Evolutionary conservation across 345 rosid genomes (phyloP).

Genomic region (Cardamine occulta): DNA sequence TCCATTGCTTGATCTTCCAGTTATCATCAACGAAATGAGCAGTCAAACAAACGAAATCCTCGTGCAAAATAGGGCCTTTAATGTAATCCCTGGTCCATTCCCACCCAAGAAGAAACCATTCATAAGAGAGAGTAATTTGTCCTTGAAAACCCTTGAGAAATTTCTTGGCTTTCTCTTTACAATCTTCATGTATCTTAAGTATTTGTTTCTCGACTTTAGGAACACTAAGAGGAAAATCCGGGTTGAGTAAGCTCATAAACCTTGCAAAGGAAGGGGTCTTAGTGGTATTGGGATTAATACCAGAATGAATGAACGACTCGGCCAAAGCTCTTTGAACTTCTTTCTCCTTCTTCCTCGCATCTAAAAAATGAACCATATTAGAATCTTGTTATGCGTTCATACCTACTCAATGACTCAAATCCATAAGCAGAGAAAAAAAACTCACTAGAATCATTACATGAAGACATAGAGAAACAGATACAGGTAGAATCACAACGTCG

Average conservation of each 20-base stretch:
- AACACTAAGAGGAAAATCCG: background rate
- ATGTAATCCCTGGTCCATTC: background rate
- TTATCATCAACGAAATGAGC: conserved; percentile 42
- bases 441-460: background rate
- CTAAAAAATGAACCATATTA: background rate
- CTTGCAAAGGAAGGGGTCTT: background rate
- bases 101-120: conserved; percentile 3
- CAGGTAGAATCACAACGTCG: background rate
- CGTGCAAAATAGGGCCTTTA: conserved; percentile 9
- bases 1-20: conserved; percentile 27
- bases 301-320: background rate
- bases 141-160: conserved; percentile 33
- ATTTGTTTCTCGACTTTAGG: conserved; percentile 4
- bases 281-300: conserved; percentile 5
- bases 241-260: background rate
- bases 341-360: conserved; percentile 15
- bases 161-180: conserved; percentile 15
- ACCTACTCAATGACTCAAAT: no score
- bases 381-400: no score
- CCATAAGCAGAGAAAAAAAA: no score
- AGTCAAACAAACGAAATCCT: conserved; percentile 24
- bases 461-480: background rate
- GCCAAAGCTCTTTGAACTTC: background rate
- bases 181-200: conserved; percentile 4
- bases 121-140: conserved; percentile 25